Base-by-base conservation (phyloP, 768 basidiomycete species). In the Suillus brevipes region DNA sequence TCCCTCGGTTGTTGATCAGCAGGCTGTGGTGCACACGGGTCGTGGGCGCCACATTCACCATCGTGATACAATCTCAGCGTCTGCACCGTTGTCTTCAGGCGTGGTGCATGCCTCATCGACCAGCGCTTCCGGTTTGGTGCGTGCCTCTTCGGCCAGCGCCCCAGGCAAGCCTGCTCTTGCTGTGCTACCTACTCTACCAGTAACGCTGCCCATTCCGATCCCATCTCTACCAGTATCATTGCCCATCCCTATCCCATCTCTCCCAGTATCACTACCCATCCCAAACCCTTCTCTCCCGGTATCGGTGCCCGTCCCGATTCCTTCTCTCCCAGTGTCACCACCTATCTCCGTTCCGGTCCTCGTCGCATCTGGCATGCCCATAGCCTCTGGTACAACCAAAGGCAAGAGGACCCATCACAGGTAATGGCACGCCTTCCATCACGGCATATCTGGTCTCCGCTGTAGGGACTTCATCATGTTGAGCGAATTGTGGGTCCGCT, bases 111-210 rank as follows among this genome's bases (percentile, higher is more conserved):
- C 34, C 13, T n/a, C 53, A n/a, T 55, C 6, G 6, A 12, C 36
- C 53, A 55, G 20, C 20, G 6, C 34, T 55, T 55, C 34, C 12
- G 53, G 34, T n/a, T 55, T 20, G 1, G 34, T 36, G 31, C 53
- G 3, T 55, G 31, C 12, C 12, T n/a, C 53, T 6, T 6, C 34
- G 0, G 20, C 34, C 34, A 55, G 31, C 12, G 34, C 34, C 34
- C 34, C 53, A 6, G 53, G 31, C 6, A 55, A 55, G 53, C 53
- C 53, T n/a, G 53, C 53, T 55, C 53, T 55, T 55, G 53, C 34
- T n/a, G 31, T 36, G 12, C 12, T 55, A 18, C 16, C 50, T 28
- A 8, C 50, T 52, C 50, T 10, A 2, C 25, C 50, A 18, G 28
- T 52, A 52, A 31, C 28, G 16, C 50, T 18, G 4, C 28, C 50